A percentile compares a stretch with the other conserved stretches of the same genome.
Conservation (phyloP, 1,284 basidiomycete genomes). For the Testicularia cyperi region DNA sequence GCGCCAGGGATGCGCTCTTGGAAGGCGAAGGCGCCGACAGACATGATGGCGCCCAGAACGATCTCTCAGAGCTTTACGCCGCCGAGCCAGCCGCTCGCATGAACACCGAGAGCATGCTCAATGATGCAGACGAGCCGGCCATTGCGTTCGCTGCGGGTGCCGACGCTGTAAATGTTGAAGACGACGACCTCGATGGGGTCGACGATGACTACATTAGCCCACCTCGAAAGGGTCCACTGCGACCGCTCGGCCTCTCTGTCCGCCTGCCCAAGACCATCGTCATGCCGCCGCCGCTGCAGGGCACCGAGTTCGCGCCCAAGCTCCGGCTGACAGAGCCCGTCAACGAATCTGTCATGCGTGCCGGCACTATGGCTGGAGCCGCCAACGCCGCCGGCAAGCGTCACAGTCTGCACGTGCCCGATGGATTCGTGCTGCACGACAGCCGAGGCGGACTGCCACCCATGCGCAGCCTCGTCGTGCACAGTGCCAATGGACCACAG, state of each 20-base stretch:
- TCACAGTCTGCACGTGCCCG: slow-evolving; percentile 45
- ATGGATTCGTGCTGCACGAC: slow-evolving; percentile 50
- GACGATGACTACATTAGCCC: slow-evolving; percentile 48
- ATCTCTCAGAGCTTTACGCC: slow-evolving; percentile 12
- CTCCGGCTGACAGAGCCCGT: slow-evolving; percentile 14
- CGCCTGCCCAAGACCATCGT: slow-evolving; percentile 39
- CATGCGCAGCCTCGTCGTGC: slow-evolving; percentile 39
- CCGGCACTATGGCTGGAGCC: neutral
- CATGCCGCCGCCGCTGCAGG: slow-evolving; percentile 47
- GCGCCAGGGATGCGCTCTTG: neutral
- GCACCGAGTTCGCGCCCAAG: slow-evolving; percentile 36
- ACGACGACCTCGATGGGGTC: slow-evolving; percentile 45
- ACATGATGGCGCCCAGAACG: too few species aligned
- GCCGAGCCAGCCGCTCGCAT: slow-evolving; percentile 15
- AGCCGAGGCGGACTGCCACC: slow-evolving; percentile 37
- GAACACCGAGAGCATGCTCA: neutral
- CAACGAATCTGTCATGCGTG: neutral
- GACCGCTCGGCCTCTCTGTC: slow-evolving; percentile 38
- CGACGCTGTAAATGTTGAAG: neutral
- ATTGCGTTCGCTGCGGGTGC: too few species aligned
- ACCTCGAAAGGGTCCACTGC: slow-evolving; percentile 43
- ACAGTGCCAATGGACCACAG: slow-evolving; percentile 39
- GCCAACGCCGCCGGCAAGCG: slow-evolving; percentile 3
- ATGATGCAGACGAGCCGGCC: neutral
- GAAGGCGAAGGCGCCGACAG: slow-evolving; percentile 4